Evolutionary conservation across 1,139 yeast genomes (phyloP).

Genomic region (Yamadazyma trypodendri): DNA sequence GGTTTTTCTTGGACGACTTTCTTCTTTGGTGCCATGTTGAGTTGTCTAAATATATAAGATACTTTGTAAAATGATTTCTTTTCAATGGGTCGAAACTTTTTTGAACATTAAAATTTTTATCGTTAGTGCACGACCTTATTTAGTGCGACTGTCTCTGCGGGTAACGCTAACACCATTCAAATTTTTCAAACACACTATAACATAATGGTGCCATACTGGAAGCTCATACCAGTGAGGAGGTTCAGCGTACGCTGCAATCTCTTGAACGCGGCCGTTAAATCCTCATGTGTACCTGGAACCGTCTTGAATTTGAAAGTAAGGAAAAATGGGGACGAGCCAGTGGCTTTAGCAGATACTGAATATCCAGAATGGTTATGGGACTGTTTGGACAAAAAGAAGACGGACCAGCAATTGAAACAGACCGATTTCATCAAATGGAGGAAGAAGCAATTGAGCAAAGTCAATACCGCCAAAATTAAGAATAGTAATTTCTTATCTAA

Average conservation of each 20-base stretch:
- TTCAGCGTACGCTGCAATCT: conserved; percentile 4
- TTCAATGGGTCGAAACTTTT: background rate
- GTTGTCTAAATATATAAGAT: background rate
- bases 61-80: background rate
- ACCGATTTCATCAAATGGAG: conserved; percentile 67
- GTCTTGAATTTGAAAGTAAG: conserved; percentile 71
- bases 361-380: conserved; percentile 97
- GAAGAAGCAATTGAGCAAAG: conserved; percentile 64
- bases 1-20: conserved; percentile 81
- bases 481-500: conserved; percentile 71
- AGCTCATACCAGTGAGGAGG: conserved; percentile 4
- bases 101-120: conserved; percentile 9
- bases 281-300: conserved; percentile 73
- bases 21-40: conserved; percentile 91
- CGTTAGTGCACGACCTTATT: conserved; percentile 9
- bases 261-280: conserved; percentile 18
- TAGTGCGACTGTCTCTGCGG: conserved; percentile 7
- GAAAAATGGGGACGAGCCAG: conserved; percentile 83
- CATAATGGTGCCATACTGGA: background rate
- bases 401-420: conserved; percentile 50
- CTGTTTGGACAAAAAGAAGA: conserved; percentile 64
- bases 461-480: conserved; percentile 69
- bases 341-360: conserved; percentile 82
- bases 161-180: conserved; percentile 6
- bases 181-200: background rate